phyloP scores from a whole-genome alignment of 75 land plant species.

The Sequoia sempervirens region DNA sequence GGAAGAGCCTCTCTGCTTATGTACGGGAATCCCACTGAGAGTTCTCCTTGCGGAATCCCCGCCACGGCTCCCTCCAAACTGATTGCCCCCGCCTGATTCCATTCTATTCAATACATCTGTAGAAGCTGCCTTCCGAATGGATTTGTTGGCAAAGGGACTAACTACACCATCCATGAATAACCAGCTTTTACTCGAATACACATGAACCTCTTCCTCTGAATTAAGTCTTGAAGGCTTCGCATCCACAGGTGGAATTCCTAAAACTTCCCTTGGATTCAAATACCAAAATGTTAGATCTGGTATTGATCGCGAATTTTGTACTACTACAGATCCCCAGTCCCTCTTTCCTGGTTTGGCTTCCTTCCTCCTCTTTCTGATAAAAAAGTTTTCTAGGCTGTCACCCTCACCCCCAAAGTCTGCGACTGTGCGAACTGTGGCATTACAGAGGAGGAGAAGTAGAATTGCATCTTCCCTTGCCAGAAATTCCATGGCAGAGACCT shows the following conservation, averaged over 20 bases:
- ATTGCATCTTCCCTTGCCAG: slow-evolving; percentile 84
- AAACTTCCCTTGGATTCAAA: slow-evolving; percentile 22
- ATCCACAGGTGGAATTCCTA: slow-evolving; percentile 2
- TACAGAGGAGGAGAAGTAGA: slow-evolving; percentile 56
- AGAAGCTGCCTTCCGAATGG: not conserved
- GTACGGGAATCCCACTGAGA: not conserved
- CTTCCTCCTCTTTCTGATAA: slow-evolving; percentile 47
- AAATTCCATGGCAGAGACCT: slow-evolving; percentile 69
- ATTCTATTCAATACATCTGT: not conserved
- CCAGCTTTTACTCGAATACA: slow-evolving; percentile 13
- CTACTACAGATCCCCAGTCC: slow-evolving; percentile 86
- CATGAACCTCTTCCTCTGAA: slow-evolving; percentile 15
- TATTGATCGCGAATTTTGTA: slow-evolving; percentile 28
- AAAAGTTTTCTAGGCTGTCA: slow-evolving; percentile 37
- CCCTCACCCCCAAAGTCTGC: slow-evolving; percentile 53
- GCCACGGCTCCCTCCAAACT: not conserved
- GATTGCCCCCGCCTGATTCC: not conserved
- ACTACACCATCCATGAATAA: not conserved
- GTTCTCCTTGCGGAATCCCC: not conserved
- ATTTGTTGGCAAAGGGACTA: not conserved
- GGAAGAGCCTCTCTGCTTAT: not conserved
- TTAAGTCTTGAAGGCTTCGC: not conserved
- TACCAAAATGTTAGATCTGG: slow-evolving; percentile 25
- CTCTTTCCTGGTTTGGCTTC: slow-evolving; percentile 52
- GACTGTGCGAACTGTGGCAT: slow-evolving; percentile 49